Evolutionary conservation across 257 asterid species (phyloP), one percentile per base, ranked within the genome.

Genomic region (Schizonepeta tenuifolia): DNA sequence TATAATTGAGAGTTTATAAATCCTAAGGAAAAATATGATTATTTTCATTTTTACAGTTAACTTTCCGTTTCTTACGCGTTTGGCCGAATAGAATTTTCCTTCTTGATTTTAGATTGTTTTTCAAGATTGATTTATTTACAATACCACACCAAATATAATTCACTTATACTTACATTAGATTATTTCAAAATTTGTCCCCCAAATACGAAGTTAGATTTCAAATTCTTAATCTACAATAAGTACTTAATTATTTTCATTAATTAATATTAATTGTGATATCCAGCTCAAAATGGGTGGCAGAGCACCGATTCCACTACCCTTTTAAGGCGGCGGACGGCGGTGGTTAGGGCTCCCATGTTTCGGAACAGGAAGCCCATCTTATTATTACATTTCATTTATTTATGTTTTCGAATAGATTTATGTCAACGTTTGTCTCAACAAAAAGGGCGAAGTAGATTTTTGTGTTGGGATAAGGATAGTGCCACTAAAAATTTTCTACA

Each of bases 271-370:
- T 15, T 9, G 4, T 21, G 9, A 72, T 69, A 47, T 84, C 86
- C 93, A 83, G 86, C 88, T 83, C 81, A 77, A 44, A 22, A 50
- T 5, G 28, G 50, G 76, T 73, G 87, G 78, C 72, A 71, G n/a
- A 46, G 72, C 50, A 53, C 10, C 60, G 17, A 26, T 26, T 41
- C 40, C 35, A 20, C 65, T 62, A 40, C 35, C 47, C 60, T 38
- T 67, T 57, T 20, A 28, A 12, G 44, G 69, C 76, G 81, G 81
- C 81, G 81, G 13, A 10, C 77, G 74, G 59, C 76, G 70, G 79
- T 73, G 74, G 77, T 55, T 77, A 49, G 70, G 58, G 43, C 66
- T 50, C 71, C 56, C 73, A 67, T 76, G 89, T 78, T 82, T 74
- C 74, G 65, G 6, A n/a, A 77, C 54, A 69, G 66, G 82, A 80